Base-by-base conservation (phyloP, 2,329 filamentous ascomycete genomes). In the Calonectria hawksworthii region DNA sequence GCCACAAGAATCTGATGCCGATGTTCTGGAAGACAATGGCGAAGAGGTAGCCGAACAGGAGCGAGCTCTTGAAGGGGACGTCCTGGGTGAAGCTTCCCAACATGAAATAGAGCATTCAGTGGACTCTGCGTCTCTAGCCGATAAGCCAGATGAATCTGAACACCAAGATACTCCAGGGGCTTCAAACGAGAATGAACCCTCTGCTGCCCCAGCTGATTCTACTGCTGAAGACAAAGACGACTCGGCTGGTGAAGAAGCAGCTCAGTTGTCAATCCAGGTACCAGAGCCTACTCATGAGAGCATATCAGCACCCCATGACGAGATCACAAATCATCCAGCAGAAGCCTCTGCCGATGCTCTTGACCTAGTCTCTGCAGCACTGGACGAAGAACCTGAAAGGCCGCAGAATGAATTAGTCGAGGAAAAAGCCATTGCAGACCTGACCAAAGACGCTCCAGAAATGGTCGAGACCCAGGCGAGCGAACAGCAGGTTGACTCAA, bases 1-100 rank as follows among this genome's bases (percentile, higher is more conserved):
- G 56, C 18, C 72, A 21, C 63, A 56, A 69, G 78, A 76, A 68
- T 68, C 66, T 36, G 65, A 65, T 65, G 67, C 61, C 61, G 50
- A 77, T 64, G 64, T 69, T 70, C 70, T 70, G 54, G 65, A 72
- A 52, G 74, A 69, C 30, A 11, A 59, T 11, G 16, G 9, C 4
- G 36, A 34, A 18, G 50, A 59, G 50, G 30, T 30, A 11, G 50
- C 44, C 9, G 38, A n/a, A 23, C 69, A 66, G 21, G 72, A 77
- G 30, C 61, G 26, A n/a, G 50, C 52, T 26, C n/a, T 18, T 21
- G 67, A 69, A 32, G 32, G 50, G 34, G 59, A 50, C 28, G 50
- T 28, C 30, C 38, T 44, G 30, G 30, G 10, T 44, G 51, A 75
- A 41, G 50, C 38, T 36, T 52, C 50, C 41, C 71, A 72, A 26